phyloP scores from a whole-genome alignment of 139 green algal species.

The Diplosphaera chodatii region DNA sequence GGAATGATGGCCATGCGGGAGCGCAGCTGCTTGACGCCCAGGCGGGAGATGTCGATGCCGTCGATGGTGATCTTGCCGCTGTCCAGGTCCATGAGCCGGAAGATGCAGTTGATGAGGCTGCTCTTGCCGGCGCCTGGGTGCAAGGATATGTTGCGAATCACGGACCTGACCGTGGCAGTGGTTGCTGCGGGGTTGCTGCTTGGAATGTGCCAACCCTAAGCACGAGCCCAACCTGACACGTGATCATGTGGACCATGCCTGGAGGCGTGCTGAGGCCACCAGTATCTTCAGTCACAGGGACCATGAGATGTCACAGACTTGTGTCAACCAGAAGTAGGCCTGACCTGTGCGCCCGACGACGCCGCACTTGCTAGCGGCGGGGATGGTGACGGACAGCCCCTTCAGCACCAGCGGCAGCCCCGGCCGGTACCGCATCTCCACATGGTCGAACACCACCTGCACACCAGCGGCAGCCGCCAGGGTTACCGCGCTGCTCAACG shows the following conservation, averaged over 20 bases:
- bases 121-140: constrained; percentile 46
- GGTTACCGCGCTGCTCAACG: constrained; percentile 1
- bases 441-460: constrained; percentile 47
- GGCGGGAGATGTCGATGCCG: constrained; percentile 65
- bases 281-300: too few relatives aligned
- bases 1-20: constrained; percentile 59
- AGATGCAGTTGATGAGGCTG: constrained; percentile 55
- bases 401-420: constrained; percentile 79
- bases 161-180: not conserved
- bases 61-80: constrained; percentile 81
- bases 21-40: constrained; percentile 66
- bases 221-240: too few relatives aligned
- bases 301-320: too few relatives aligned
- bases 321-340: not conserved
- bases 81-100: constrained; percentile 62
- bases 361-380: constrained; percentile 19
- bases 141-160: not conserved
- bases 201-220: too few relatives aligned
- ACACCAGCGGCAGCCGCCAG: not conserved
- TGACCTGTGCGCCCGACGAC: constrained; percentile 23
- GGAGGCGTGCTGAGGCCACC: too few relatives aligned
- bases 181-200: too few relatives aligned
- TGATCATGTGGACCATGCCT: too few relatives aligned
- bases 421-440: constrained; percentile 77
- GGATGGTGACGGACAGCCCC: constrained; percentile 63